Evolutionary conservation across 2,329 filamentous ascomycete species (phyloP), one percentile per base, ranked within the genome.

Genomic region (Bipolaris bicolor): DNA sequence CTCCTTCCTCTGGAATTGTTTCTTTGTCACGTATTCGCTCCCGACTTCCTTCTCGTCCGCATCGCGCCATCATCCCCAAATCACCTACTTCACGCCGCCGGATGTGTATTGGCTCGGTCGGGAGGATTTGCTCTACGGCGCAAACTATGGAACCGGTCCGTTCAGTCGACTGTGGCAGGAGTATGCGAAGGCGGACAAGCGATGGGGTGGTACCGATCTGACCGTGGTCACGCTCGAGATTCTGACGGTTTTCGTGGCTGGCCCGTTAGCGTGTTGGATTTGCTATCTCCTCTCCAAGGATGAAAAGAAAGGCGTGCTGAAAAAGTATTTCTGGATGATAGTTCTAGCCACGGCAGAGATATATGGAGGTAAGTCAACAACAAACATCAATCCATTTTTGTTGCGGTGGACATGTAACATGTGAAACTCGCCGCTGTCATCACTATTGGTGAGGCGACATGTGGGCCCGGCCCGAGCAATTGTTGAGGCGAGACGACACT

Each of bases 1-100:
- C 52, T 89, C 87, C 70, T 98, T 92, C 78, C 86, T 97, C 22
- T 97, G 92, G 83, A 91, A 96, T 79, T 96, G 91, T 81, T 96
- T 98, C 84, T 94, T 92, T 83, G 83, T 83, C 65, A 87, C 81
- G 68, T 77, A 78, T 46, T 69, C 76, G 18, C 73, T 84, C 37
- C 76, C 80, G 7, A 75, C 76, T 37, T 66, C 65, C 37, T 75
- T 76, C 55, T 66, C 68, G 2, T 68, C 66, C n/a, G 60, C 67
- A 33, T 39, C 61, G 7, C 56, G 68, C 37, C 62, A 71, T 46
- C 70, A 73, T 20, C 67, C 65, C 33, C 65, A 65, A 6, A 68
- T 80, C 65, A 60, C 73, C 60, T 49, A 80, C 49, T 69, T 80
- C 54, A 79, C 80, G 3, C 79, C 81, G 7, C 78, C 78, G 3